A percentile compares a stretch with the other conserved stretches of the same genome.
These are phyloP conservation scores for Penicillium sp. DNA, from an alignment of 2,329 filamentous ascomycete genomes.

Conservation along the genomic window DNA sequence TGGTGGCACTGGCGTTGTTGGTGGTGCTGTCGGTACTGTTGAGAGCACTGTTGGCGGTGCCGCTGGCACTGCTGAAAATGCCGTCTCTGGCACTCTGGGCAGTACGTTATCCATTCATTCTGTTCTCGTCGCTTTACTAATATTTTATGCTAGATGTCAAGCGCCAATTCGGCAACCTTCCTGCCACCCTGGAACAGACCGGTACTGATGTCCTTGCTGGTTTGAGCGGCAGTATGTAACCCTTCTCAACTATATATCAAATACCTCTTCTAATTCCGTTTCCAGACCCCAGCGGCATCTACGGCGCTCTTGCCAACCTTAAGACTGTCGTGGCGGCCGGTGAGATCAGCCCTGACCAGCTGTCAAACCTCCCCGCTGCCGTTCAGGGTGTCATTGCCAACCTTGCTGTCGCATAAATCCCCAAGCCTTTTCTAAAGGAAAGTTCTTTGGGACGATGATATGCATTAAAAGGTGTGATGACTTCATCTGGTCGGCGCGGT, in stretches of 20 bases:
- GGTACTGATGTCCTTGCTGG: conserved; percentile 8
- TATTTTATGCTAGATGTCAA: conserved; percentile 4
- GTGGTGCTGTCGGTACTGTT: conserved; percentile 21
- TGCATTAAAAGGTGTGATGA: conserved; percentile 19
- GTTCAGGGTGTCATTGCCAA: conserved; percentile 19
- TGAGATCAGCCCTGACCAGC: conserved; percentile 16
- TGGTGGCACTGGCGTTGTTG: conserved; percentile 9
- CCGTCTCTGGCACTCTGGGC: conserved; percentile 4
- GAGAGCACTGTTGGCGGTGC: conserved; percentile 13
- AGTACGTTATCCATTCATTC: conserved; percentile 4
- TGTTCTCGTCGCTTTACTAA: neutral
- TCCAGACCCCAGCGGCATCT: conserved; percentile 22
- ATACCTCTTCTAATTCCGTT: neutral
- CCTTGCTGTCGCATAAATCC: conserved; percentile 16
- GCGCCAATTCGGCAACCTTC: conserved; percentile 12
- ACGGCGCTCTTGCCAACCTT: conserved; percentile 18
- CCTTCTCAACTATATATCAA: neutral
- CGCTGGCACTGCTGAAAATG: conserved; percentile 15
- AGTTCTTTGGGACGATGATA: neutral
- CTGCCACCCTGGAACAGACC: conserved; percentile 11
- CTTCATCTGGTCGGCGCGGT: conserved; percentile 4
- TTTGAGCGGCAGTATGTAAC: conserved; percentile 25
- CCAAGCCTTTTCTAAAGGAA: neutral
- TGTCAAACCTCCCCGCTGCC: conserved; percentile 16
- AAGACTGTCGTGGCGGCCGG: conserved; percentile 9